Base-by-base conservation (phyloP, 2,329 filamentous ascomycete species). In the Endocalyx cinctus region DNA sequence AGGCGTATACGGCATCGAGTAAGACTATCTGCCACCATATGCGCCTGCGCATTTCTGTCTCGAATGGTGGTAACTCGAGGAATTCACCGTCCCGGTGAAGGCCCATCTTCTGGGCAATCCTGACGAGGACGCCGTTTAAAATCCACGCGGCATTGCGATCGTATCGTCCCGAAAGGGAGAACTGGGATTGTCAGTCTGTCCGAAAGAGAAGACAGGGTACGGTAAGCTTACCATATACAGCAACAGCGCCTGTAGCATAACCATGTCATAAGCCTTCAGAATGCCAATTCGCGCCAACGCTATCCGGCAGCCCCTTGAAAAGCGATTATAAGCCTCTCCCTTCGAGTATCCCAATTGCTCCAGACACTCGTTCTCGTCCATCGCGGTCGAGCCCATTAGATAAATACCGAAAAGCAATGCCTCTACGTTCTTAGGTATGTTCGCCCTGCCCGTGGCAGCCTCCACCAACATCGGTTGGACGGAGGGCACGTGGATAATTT, bases 31-130 rank as follows among this genome's bases (percentile, higher is more conserved):
- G 70, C 77, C 77, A 81, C 79, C 79, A 84, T 14, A 83, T 63
- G 6, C 80, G 66, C 27, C 79, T 64, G n/a, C 79, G 69, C 66
- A 84, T 82, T 50, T 84, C 78, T 3, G 72, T 73, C 46, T 84
- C 78, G 45, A 82, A 81, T 0, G 77, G 74, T 0, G 70, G 63
- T 2, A 82, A 60, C 2, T 70, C 70, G 5, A 79, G 60, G 13
- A 59, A 54, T 38, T 72, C 69, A 22, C 77, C 78, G 38, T 84
- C 79, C 10, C 74, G 68, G 39, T 83, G 77, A 29, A 83, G 65
- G 1, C 80, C 80, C 67, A 84, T 79, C 49, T 79, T 79, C 50
- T 82, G 74, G 1, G 77, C 79, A 33, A 84, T 76, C 14, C 80
- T 70, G 20, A 84, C 65, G 5, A 77, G 65, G 12, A 77, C 63